Conservation (phyloP, 768 basidiomycete species). For the Tricholoma furcatifolium region DNA sequence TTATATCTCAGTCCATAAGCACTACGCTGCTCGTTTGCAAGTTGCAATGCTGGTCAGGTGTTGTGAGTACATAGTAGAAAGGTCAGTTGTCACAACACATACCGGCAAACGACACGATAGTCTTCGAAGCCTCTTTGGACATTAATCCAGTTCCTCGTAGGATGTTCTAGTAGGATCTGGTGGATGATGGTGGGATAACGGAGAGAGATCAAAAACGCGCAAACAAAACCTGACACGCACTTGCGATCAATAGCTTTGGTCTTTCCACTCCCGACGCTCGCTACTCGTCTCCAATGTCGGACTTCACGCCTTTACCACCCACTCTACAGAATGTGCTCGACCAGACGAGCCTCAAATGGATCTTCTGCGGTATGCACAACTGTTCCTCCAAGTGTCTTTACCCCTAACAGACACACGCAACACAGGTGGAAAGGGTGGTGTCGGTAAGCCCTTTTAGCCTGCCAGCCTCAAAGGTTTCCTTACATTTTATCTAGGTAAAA, state of each 20-base stretch:
- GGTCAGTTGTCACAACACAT: not conserved
- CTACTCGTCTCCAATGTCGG: constrained; percentile 41
- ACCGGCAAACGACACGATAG: constrained; percentile 37
- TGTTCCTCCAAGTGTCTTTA: not conserved
- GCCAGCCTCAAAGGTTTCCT: not conserved
- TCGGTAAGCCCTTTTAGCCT: constrained; percentile 56
- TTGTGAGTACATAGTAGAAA: not conserved
- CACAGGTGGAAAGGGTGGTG: constrained; percentile 96
- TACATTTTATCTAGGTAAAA: constrained; percentile 68
- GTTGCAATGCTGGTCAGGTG: constrained; percentile 62
- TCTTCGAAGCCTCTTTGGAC: constrained; percentile 25
- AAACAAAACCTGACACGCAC: constrained; percentile 9
- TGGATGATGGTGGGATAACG: constrained; percentile 11
- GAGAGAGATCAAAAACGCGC: constrained; percentile 3
- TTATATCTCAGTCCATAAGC: constrained; percentile 91
- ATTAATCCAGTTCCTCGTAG: constrained; percentile 20
- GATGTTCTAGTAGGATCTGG: constrained; percentile 10
- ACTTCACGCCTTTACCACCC: constrained; percentile 57
- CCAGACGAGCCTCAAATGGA: constrained; percentile 94
- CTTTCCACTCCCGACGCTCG: not conserved
- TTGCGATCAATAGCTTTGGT: not conserved
- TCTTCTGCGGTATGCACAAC: constrained; percentile 84
- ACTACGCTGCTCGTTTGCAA: constrained; percentile 85
- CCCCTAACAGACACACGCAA: constrained; percentile 12
- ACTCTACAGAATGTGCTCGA: constrained; percentile 95